phyloP scores from a whole-genome alignment of 2,329 filamentous ascomycete genomes.

The Neoscytalidium dimidiatum region DNA sequence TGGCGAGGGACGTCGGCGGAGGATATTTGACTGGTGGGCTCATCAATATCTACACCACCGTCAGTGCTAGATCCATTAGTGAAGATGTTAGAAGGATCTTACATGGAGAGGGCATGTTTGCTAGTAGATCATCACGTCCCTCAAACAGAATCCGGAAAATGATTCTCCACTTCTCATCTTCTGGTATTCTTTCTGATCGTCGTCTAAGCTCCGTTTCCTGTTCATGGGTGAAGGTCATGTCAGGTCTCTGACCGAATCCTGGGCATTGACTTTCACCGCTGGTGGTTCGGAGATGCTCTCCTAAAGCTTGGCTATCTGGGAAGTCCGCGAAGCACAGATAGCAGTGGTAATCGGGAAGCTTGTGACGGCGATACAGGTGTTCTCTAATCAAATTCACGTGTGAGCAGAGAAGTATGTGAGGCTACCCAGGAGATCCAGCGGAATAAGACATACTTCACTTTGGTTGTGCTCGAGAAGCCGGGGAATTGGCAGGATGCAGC shows the following conservation, averaged over 20 bases:
- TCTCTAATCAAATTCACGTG: too few relatives aligned
- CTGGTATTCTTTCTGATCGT: not conserved
- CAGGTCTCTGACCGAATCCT: not conserved
- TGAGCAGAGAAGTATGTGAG: too few relatives aligned
- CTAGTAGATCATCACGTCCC: not conserved
- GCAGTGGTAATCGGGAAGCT: not conserved
- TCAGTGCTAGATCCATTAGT: too few relatives aligned
- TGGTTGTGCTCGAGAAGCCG: not conserved
- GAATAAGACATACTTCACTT: not conserved
- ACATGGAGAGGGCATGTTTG: not conserved
- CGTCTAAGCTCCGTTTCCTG: not conserved
- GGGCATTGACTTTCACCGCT: not conserved
- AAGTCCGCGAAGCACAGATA: not conserved
- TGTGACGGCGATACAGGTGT: not conserved
- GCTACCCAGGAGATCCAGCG: too few relatives aligned
- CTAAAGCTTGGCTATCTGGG: fast-evolving
- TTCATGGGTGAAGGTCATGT: not conserved
- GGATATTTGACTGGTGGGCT: too few relatives aligned
- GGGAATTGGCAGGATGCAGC: not conserved
- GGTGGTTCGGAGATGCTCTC: fast-evolving
- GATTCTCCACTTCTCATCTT: not conserved
- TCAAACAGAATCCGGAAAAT: not conserved
- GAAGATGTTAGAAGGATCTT: not conserved
- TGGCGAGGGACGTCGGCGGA: too few relatives aligned
- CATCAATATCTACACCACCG: too few relatives aligned